Percentiles rank a stretch among this genome's conserved stretches.
These are phyloP conservation scores for Rosa chinensis DNA, from an alignment of 306 rosid genomes.

Conservation along the genomic window DNA sequence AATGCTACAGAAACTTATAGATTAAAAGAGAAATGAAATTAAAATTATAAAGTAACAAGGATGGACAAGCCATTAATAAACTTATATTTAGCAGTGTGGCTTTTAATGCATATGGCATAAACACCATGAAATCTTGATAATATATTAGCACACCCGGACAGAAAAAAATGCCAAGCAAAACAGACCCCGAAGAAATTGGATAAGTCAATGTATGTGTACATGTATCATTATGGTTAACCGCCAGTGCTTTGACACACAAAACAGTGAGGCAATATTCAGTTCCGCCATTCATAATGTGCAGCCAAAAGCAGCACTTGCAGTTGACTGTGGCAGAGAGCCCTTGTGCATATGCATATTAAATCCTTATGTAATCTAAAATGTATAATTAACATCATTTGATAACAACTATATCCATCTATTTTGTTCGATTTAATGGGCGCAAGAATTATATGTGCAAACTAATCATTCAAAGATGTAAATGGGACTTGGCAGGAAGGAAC, in stretches of 20 bases:
- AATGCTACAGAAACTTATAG: background rate
- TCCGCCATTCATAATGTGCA: background rate
- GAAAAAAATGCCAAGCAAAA: background rate
- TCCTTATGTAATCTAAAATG: background rate
- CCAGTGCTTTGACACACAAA: background rate
- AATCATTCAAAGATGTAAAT: conserved; percentile 5
- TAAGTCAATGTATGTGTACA: background rate
- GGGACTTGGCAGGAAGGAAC: background rate
- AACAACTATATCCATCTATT: background rate
- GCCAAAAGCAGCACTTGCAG: background rate
- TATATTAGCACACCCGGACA: background rate
- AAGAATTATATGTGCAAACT: background rate
- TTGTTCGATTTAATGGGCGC: background rate
- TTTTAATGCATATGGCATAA: background rate
- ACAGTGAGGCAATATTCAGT: background rate
- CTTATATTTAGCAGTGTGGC: background rate
- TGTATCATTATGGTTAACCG: background rate
- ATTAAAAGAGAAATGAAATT: no score
- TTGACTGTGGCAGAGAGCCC: background rate
- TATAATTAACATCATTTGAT: background rate
- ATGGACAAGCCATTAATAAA: background rate
- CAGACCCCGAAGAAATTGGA: background rate
- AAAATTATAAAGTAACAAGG: background rate
- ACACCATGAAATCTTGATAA: background rate
- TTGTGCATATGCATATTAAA: background rate